Evolutionary conservation across 345 rosid genomes (phyloP).

Genomic region (Passiflora organensis): DNA sequence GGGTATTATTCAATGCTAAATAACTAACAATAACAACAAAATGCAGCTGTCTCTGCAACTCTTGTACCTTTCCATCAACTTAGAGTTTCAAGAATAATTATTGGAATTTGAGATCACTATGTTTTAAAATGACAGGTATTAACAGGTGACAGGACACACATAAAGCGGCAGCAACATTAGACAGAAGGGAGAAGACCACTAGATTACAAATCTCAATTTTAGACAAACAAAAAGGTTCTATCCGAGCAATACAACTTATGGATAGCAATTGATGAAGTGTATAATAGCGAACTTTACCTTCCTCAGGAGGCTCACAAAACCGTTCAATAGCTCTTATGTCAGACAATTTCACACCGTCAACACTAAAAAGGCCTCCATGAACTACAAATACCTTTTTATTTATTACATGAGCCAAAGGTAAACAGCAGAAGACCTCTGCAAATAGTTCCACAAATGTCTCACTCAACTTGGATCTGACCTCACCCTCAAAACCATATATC

Average conservation of each 20-base stretch:
- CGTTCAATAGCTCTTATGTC: slow-evolving; percentile 85
- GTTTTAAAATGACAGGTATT: too few species aligned
- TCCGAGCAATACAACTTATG: not conserved
- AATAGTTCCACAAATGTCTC: slow-evolving; percentile 92
- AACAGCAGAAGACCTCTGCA: slow-evolving; percentile 92
- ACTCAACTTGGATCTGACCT: slow-evolving; percentile 86
- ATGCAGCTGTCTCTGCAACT: too few species aligned
- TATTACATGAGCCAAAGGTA: slow-evolving; percentile 90
- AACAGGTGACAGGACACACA: too few species aligned
- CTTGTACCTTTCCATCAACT: too few species aligned
- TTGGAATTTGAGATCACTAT: too few species aligned
- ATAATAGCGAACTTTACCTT: slow-evolving; percentile 46
- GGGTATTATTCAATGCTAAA: too few species aligned
- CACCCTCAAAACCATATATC: slow-evolving; percentile 98
- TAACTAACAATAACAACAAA: too few species aligned
- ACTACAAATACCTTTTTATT: slow-evolving; percentile 77
- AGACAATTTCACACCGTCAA: slow-evolving; percentile 87
- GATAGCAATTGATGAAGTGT: not conserved
- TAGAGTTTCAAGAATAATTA: too few species aligned
- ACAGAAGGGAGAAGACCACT: too few species aligned
- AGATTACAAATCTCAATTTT: not conserved
- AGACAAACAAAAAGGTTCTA: not conserved
- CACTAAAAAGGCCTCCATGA: slow-evolving; percentile 98
- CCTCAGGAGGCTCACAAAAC: slow-evolving; percentile 97
- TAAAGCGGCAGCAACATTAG: too few species aligned